phyloP scores from a whole-genome alignment of 805 yeast genomes.

The Lachancea quebecensis region DNA sequence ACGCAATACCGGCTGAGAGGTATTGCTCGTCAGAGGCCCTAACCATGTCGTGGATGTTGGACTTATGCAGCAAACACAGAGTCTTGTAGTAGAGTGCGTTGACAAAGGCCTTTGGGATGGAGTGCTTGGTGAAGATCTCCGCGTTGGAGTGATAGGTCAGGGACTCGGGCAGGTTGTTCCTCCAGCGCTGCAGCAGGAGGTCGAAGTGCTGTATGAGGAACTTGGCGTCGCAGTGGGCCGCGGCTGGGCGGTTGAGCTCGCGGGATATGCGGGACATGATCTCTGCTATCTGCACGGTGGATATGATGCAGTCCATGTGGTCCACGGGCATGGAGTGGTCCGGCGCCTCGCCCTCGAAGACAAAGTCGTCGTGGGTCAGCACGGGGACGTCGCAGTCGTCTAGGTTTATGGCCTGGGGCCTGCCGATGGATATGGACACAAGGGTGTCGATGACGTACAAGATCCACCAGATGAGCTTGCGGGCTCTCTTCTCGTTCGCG shows the following conservation, averaged over 20 bases:
- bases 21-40: conserved; percentile 2
- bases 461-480: conserved; percentile 8
- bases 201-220: conserved; percentile 3
- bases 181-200: conserved; percentile 6
- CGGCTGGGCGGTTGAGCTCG: conserved; percentile 3
- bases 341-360: conserved; percentile 3
- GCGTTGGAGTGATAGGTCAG: conserved; percentile 6
- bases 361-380: conserved; percentile 6
- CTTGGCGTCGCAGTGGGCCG: conserved; percentile 2
- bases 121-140: conserved; percentile 6
- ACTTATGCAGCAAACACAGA: conserved; percentile 5
- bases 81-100: conserved; percentile 8
- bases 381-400: conserved; percentile 9
- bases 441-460: conserved; percentile 5
- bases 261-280: conserved; percentile 5
- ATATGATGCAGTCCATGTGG: conserved; percentile 5
- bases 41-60: conserved; percentile 5
- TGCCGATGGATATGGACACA: conserved; percentile 6
- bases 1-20: conserved; percentile 7
- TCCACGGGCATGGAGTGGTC: conserved; percentile 2
- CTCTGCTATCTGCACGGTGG: conserved; percentile 8
- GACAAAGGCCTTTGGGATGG: conserved; percentile 7
- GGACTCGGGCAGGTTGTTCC: conserved; percentile 4
- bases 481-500: conserved; percentile 5
- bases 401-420: conserved; percentile 8